Evolutionary conservation across 805 yeast species (phyloP).

Genomic region (Blastobotrys terrestris): DNA sequence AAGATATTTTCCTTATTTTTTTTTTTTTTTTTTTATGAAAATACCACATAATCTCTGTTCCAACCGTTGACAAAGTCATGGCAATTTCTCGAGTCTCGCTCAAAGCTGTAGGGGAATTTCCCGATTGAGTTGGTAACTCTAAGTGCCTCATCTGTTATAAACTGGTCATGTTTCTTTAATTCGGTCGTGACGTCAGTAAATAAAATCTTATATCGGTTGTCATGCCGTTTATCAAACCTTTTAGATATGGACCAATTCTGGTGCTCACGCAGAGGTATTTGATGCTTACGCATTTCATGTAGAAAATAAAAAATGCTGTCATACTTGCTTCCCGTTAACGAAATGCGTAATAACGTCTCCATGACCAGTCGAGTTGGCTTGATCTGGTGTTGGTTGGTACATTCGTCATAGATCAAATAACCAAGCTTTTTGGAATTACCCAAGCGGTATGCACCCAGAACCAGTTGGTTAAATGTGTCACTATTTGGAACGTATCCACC

Average conservation of each 20-base stretch:
- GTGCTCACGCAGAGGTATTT: constrained; percentile 11
- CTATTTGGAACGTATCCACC: constrained; percentile 11
- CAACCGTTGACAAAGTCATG: constrained; percentile 9
- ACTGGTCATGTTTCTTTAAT: constrained; percentile 2
- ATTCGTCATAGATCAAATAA: constrained; percentile 23
- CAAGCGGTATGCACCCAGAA: constrained; percentile 20
- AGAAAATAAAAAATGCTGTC: constrained; percentile 19
- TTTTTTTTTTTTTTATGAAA: not conserved
- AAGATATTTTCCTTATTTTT: not conserved
- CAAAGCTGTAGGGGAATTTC: constrained; percentile 1
- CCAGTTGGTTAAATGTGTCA: constrained; percentile 15
- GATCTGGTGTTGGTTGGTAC: constrained; percentile 4
- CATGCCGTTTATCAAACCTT: constrained; percentile 9
- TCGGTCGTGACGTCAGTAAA: not conserved
- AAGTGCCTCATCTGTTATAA: constrained; percentile 13
- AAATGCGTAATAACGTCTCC: constrained; percentile 24
- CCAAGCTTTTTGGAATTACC: constrained; percentile 27
- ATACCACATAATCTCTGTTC: constrained; percentile 7
- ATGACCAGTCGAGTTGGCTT: constrained; percentile 18
- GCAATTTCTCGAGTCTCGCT: constrained; percentile 5
- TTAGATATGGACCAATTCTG: constrained; percentile 3
- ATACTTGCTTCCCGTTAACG: constrained; percentile 21
- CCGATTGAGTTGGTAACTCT: not conserved
- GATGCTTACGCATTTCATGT: constrained; percentile 22
- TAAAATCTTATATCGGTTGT: constrained; percentile 3